Conservation (phyloP, 2,329 filamentous ascomycete species). For the Keithomyces neogunnii region DNA sequence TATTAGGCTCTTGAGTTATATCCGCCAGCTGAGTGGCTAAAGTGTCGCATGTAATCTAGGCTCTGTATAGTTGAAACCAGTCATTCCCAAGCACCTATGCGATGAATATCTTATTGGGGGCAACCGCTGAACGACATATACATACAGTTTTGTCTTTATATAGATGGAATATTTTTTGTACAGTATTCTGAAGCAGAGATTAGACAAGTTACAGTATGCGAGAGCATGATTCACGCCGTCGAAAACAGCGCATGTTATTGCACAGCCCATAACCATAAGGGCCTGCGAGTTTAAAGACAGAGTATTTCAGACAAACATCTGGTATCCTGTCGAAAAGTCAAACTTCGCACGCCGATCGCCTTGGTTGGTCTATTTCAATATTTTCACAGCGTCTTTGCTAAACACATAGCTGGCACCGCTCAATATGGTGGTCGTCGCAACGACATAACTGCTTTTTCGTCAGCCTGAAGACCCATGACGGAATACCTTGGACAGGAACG, state of each 20-base stretch:
- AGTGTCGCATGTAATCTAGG: background rate
- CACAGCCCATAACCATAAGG: too few relatives aligned
- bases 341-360: too few relatives aligned
- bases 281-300: too few relatives aligned
- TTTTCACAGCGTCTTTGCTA: constrained; percentile 85
- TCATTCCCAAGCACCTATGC: background rate
- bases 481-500: background rate
- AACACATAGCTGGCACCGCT: constrained; percentile 89
- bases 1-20: constrained; percentile 52
- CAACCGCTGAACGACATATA: too few relatives aligned
- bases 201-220: too few relatives aligned
- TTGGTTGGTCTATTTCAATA: constrained; percentile 39
- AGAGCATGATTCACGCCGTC: too few relatives aligned
- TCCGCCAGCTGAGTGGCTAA: constrained; percentile 29
- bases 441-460: constrained; percentile 54
- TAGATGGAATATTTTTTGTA: too few relatives aligned
- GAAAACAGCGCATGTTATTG: too few relatives aligned
- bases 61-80: background rate
- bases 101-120: background rate
- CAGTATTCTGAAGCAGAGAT: too few relatives aligned
- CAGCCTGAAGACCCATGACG: background rate
- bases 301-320: too few relatives aligned
- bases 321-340: too few relatives aligned
- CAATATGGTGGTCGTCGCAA: constrained; percentile 86
- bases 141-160: too few relatives aligned